Evolutionary conservation across 345 rosid genomes (phyloP), one percentile per base, ranked within the genome.

Genomic region (Geranium brycei): DNA sequence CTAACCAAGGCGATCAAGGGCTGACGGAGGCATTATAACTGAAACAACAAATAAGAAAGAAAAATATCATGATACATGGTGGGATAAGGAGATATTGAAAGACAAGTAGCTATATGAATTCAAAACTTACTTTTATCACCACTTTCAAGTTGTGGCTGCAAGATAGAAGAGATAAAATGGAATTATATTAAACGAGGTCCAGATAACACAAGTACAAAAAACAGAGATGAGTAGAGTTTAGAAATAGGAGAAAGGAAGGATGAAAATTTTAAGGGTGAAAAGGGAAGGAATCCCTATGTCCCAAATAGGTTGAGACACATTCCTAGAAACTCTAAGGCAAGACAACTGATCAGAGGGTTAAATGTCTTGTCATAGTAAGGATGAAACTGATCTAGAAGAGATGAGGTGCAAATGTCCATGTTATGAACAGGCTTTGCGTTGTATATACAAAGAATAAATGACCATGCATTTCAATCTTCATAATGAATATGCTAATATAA

Each of bases 11-110:
- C 95, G 92, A 74, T 93, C 97, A 66, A 93, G 97, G 56, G 99
- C 99, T 18, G 99, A 93, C 17, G 97, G 99, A 66, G 99, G 99
- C 99, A 95, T 95, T 77, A 95, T 95, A 71, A 95, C 97, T 95
- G 89, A 31, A 59, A 56, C 61, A 80, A 3, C 66, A 76, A 28
- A 69, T n/a, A 67, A 66, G 64, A 70, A 69, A 30, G 61, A 74
- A 23, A 58, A 15, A 47, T 47, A 47, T 47, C 14, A 47, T 2
- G 53, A 47, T 13, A 47, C 53, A 13, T 47, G 3, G 11, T 13
- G 15, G 15, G 53, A 47, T 8, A 47, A 47, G 15, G 53, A 47
- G 15, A 47, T 10, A 47, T 11, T 6, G 15, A 47, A 47, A 47
- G 53, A 47, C 53, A 35, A n/a, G 61, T 56, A 19, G 62, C 17